A percentile compares a stretch with the other conserved stretches of the same genome.
phyloP scores from a whole-genome alignment of 768 basidiomycete genomes.

The Mycena rosella region DNA sequence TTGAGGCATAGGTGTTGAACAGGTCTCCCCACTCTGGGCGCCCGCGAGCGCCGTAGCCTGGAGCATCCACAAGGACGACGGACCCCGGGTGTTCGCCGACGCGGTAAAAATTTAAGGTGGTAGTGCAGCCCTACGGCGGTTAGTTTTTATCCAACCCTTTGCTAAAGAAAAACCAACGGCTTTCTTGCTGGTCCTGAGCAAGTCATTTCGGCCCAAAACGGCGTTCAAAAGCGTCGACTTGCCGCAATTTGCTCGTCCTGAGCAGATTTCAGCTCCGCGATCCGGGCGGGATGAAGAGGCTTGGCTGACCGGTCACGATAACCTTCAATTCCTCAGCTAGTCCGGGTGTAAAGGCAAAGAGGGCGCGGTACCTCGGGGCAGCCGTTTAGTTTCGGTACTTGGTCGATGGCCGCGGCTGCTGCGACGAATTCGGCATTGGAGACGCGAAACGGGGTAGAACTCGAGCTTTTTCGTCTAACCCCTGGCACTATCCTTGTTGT shows the following conservation, averaged over 20 bases:
- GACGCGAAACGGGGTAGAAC: constrained; percentile 35
- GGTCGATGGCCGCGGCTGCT: constrained; percentile 51
- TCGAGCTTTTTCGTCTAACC: neutral
- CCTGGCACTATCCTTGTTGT: neutral
- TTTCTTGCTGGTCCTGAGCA: constrained; percentile 77
- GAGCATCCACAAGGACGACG: constrained; percentile 81
- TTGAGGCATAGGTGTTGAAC: constrained; percentile 74
- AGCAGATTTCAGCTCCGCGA: neutral
- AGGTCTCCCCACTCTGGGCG: constrained; percentile 81
- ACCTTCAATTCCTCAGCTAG: constrained; percentile 46
- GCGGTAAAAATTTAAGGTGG: constrained; percentile 77
- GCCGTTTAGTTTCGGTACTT: constrained; percentile 56
- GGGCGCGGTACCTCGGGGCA: constrained; percentile 56
- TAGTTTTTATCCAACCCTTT: too few species aligned
- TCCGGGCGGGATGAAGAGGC: neutral
- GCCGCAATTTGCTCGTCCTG: constrained; percentile 84
- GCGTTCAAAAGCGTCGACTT: constrained; percentile 83
- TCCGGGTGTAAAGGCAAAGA: neutral
- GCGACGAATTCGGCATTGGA: constrained; percentile 54
- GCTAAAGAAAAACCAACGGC: constrained; percentile 71
- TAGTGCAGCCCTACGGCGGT: constrained; percentile 75
- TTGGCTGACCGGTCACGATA: constrained; percentile 56
- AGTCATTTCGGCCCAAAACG: constrained; percentile 66
- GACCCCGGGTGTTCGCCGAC: constrained; percentile 72
- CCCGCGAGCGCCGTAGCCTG: constrained; percentile 83